Evolutionary conservation across 371 early-diverging fungal genomes (phyloP).

Genomic region (Blastocladiella emersonii): DNA sequence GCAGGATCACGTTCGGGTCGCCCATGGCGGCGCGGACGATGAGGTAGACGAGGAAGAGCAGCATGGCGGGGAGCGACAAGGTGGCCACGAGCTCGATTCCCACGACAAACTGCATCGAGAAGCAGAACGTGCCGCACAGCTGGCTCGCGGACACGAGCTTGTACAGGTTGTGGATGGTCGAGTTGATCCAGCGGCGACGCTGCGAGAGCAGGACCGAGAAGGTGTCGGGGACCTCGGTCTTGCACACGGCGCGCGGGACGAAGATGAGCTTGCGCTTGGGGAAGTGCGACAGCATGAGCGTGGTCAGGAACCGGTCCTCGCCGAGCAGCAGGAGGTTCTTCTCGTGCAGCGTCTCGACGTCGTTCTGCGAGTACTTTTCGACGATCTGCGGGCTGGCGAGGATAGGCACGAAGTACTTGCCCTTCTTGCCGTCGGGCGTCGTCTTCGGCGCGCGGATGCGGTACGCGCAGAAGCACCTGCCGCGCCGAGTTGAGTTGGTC

Average conservation of each 20-base stretch:
- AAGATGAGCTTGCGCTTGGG: slow-evolving; percentile 95
- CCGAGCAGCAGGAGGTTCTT: slow-evolving; percentile 96
- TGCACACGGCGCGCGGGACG: slow-evolving; percentile 84
- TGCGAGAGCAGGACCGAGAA: slow-evolving; percentile 67
- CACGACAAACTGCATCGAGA: slow-evolving; percentile 82
- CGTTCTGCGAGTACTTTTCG: slow-evolving; percentile 89
- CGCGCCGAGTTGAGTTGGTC: too few species aligned
- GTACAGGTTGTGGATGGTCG: slow-evolving; percentile 70
- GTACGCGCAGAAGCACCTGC: slow-evolving; percentile 10
- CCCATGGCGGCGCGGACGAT: slow-evolving; percentile 12
- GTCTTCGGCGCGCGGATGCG: neutral
- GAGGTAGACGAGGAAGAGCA: slow-evolving; percentile 41
- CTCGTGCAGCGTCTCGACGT: slow-evolving; percentile 94
- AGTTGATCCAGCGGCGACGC: slow-evolving; percentile 81
- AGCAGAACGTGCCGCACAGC: slow-evolving; percentile 79
- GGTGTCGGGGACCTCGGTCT: slow-evolving; percentile 64
- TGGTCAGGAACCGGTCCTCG: slow-evolving; percentile 97
- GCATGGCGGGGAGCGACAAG: slow-evolving; percentile 64
- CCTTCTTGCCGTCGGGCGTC: slow-evolving; percentile 5
- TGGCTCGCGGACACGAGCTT: slow-evolving; percentile 63
- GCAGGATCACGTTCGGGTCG: neutral
- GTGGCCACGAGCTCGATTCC: slow-evolving; percentile 75
- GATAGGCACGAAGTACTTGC: slow-evolving; percentile 42
- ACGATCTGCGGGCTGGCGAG: slow-evolving; percentile 88
- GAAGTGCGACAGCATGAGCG: slow-evolving; percentile 74